Evolutionary conservation across 2,329 filamentous ascomycete genomes (phyloP), one percentile per base, ranked within the genome.

Genomic region (Apiospora hydei): DNA sequence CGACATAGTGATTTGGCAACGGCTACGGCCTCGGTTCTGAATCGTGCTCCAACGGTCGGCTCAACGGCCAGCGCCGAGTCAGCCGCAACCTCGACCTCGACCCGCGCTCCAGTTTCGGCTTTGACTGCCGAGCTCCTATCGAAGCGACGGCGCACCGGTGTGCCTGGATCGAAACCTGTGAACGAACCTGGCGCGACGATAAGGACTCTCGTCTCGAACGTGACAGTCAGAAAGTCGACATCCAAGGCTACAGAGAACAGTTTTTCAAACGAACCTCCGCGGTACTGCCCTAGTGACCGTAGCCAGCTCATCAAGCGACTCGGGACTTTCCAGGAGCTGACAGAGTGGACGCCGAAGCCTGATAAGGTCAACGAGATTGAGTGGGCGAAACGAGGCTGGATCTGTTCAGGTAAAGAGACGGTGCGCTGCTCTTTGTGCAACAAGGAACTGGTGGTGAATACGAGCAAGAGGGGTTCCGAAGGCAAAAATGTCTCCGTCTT

Each of bases 351-450:
- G n/a, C 93, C 94, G 0, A 98, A 98, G 81, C 95, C 96, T 0
- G 90, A 95, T 70, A 87, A 87, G 46, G 91, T 98, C 77, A 94
- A 91, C 79, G 96, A 98, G 83, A 91, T 98, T 10, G 93, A 95
- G 81, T 99, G 96, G 96, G 95, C 95, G 0, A 98, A 96, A 85
- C 87, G 93, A 72, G 96, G 96, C 0, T 99, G 96, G 96, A 87
- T 92, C 4, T 98, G 96, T 78, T 90, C 93, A 66, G 92, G 92
- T 77, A 91, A 91, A 75, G 95, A 97, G 82, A 93, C 93, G 4
- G 94, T 98, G 21, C 90, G 91, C 24, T 99, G 96, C 80, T 91
- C 93, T 53, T 90, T 95, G 2, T 99, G 96, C 79, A 92, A 92
- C 79, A 92, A 93, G 77, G 93, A 97, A 77, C 86, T 98, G 53